phyloP scores from a whole-genome alignment of 768 basidiomycete genomes.

The Hirschioporus abietinus region DNA sequence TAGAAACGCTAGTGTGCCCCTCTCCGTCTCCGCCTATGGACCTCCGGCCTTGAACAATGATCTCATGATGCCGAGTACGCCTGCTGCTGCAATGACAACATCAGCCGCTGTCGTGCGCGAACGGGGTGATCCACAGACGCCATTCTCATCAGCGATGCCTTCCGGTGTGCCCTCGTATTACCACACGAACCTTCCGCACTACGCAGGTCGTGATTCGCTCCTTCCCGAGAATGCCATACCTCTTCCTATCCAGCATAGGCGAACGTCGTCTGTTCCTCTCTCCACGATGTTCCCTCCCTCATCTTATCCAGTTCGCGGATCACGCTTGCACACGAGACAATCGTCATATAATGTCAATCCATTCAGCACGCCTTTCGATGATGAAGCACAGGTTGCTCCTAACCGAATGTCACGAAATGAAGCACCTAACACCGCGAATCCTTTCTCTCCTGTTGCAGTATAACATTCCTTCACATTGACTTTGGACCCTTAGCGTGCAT shows the following conservation, averaged over 20 bases:
- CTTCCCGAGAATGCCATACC: background rate
- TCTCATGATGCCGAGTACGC: background rate
- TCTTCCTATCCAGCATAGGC: background rate
- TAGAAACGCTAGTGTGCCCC: conserved; percentile 31
- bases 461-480: background rate
- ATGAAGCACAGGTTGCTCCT: conserved; percentile 32
- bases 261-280: background rate
- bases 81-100: background rate
- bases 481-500: background rate
- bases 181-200: background rate
- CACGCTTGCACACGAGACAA: conserved; percentile 36
- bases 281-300: conserved; percentile 5
- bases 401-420: background rate
- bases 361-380: conserved; percentile 78
- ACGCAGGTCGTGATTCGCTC: background rate
- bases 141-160: background rate
- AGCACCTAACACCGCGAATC: background rate
- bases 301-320: conserved; percentile 23
- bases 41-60: background rate
- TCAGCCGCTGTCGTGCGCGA: background rate
- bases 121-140: background rate
- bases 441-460: background rate
- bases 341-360: conserved; percentile 43
- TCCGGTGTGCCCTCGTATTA: background rate
- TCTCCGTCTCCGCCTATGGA: conserved; percentile 16